Evolutionary conservation across 2,329 filamentous ascomycete genomes (phyloP), one percentile per base, ranked within the genome.

Genomic region (Ascochyta koolunga): DNA sequence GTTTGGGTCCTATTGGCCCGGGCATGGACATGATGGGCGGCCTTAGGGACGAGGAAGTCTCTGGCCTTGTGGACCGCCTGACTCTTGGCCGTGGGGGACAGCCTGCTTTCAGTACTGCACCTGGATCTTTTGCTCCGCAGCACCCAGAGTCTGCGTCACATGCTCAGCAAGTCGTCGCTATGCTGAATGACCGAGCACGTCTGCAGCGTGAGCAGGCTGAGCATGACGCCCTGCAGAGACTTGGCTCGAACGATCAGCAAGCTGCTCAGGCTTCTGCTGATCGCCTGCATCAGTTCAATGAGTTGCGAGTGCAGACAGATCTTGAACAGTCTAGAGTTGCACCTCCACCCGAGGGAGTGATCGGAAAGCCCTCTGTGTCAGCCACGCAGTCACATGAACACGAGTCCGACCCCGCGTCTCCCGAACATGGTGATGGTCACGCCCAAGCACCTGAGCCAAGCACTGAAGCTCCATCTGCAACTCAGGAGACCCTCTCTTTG

Each of bases 261-360:
- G 58, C 66, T 41, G 60, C 68, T 7, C 67, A 83, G 64, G 77
- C 76, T 25, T 80, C 80, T 44, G 81, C 82, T 57, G 89, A 91
- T 40, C 87, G 93, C 39, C 81, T 97, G 18, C 86, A 89, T 62
- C 89, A 97, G 69, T 97, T 97, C 70, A 86, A 96, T 65, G 85
- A 89, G 25, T 78, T 95, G 43, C 85, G 90, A 63, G 84, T 88
- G n/a, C 85, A 90, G 68, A 84, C 88, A 54, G 90, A 93, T 53
- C 79, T 82, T 8, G 78, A 80, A 31, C 73, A 78, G 49, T 43
- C 59, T 9, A 66, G 67, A 16, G 61, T 43, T 9, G 54, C 52
- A 3, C 56, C 67, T 22, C 71, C 69, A 25, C 59, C 70, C 24
- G 73, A 75, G 58, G 73, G 74, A 24, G 63, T 73, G n/a, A 74